A percentile compares a stretch with the other conserved stretches of the same genome.
These are phyloP conservation scores for Microdochium bolleyi DNA, from an alignment of 2,329 filamentous ascomycete genomes.

Conservation along the genomic window DNA sequence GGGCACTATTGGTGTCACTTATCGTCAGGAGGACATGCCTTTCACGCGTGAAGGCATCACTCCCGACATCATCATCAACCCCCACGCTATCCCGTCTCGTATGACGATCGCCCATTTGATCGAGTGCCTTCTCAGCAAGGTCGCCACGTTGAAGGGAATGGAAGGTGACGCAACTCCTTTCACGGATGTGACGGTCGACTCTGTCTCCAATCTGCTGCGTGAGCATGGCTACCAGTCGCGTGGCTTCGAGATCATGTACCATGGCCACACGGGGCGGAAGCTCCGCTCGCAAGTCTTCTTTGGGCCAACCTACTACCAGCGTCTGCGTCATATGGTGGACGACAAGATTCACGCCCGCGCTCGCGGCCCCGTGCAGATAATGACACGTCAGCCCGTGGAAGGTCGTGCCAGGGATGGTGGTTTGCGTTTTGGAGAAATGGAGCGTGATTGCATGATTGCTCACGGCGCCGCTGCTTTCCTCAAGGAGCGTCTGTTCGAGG, in stretches of 20 bases:
- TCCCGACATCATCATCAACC: constrained; percentile 97
- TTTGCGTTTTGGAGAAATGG: constrained; percentile 99
- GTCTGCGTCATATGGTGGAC: constrained; percentile 98
- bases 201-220: constrained; percentile 76
- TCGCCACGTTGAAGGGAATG: constrained; percentile 84
- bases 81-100: constrained; percentile 97
- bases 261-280: constrained; percentile 93
- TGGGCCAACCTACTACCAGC: constrained; percentile 97
- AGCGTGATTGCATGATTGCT: constrained; percentile 99
- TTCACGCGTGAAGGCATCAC: constrained; percentile 88
- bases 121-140: constrained; percentile 95
- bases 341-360: constrained; percentile 99
- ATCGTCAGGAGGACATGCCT: constrained; percentile 97
- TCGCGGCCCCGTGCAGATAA: constrained; percentile 90
- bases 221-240: constrained; percentile 93
- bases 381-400: constrained; percentile 95
- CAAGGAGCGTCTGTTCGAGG: constrained; percentile 95
- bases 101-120: constrained; percentile 99
- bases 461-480: constrained; percentile 94
- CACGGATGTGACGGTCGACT: constrained; percentile 94
- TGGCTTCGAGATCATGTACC: constrained; percentile 98
- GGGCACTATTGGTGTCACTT: constrained; percentile 98
- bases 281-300: constrained; percentile 92
- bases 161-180: constrained; percentile 98
- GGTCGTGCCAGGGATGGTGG: constrained; percentile 97